Evolutionary conservation across 2,329 filamentous ascomycete species (phyloP).

Genomic region (Pseudogymnoascus sp.): DNA sequence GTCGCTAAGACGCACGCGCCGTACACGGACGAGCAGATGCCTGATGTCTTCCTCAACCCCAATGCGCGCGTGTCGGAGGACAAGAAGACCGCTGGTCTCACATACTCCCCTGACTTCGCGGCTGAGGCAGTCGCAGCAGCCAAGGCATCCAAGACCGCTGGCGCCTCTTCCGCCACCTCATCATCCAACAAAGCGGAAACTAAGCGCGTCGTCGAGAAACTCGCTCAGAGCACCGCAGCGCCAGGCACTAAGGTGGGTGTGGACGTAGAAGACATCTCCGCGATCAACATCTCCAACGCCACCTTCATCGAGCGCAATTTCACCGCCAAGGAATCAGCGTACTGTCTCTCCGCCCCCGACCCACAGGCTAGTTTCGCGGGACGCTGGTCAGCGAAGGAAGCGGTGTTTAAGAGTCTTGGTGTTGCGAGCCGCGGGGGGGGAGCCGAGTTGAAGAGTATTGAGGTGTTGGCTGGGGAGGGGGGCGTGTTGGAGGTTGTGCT

Average conservation of each 20-base stretch:
- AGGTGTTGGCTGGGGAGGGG: slow-evolving; percentile 72
- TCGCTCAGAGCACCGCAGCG: slow-evolving; percentile 56
- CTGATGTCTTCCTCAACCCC: slow-evolving; percentile 86
- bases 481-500: slow-evolving; percentile 79
- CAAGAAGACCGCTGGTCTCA: slow-evolving; percentile 76
- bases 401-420: slow-evolving; percentile 94
- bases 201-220: slow-evolving; percentile 65
- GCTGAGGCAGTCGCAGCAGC: slow-evolving; percentile 31
- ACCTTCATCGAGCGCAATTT: slow-evolving; percentile 96
- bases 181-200: slow-evolving; percentile 48
- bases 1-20: slow-evolving; percentile 88
- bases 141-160: slow-evolving; percentile 51
- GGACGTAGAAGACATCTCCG: slow-evolving; percentile 81
- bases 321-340: slow-evolving; percentile 71
- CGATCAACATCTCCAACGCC: slow-evolving; percentile 87
- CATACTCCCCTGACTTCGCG: slow-evolving; percentile 62
- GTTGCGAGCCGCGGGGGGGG: slow-evolving; percentile 82
- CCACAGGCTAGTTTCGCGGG: slow-evolving; percentile 89
- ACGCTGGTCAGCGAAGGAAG: slow-evolving; percentile 95
- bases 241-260: slow-evolving; percentile 77
- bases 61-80: slow-evolving; percentile 76
- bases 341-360: slow-evolving; percentile 72
- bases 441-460: slow-evolving; percentile 87
- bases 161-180: slow-evolving; percentile 41
- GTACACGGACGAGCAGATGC: slow-evolving; percentile 81